Evolutionary conservation across 495 filamentous ascomycete species (phyloP), one percentile per base, ranked within the genome.

Genomic region (Neurospora intermedia): DNA sequence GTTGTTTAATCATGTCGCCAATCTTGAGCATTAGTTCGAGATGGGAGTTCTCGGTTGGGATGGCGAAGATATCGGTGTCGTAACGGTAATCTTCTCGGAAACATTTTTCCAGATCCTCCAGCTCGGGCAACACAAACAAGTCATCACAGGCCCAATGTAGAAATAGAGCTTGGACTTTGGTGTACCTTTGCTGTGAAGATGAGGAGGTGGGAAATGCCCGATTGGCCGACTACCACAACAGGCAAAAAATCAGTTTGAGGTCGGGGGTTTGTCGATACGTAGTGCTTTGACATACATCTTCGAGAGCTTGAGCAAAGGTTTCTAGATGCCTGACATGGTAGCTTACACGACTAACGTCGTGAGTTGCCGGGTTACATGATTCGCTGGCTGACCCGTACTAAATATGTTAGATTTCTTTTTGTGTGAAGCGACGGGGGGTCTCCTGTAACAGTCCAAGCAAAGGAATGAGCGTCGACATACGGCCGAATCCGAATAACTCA

Each of bases 61-160:
- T 87, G 70, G 81, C 75, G 71, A 85, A 88, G 70, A 79, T 80
- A 45, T 86, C 84, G 15, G 84, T 85, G 40, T 81, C 77, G 72
- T 84, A 88, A 74, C 74, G 76, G 75, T 87, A 88, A 35, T 84
- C 80, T 54, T 84, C 79, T 18, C 80, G 80, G n/a, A 88, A 75
- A 69, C 86, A 85, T 59, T 81, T 81, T 59, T 84, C 83, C 54
- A 88, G 75, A 23, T 86, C 84, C 74, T 85, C 81, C 39, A 87
- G 79, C 78, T 87, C 85, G 31, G 82, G 84, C 2, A 85, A 77
- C 20, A 87, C 84, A 70, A 86, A 85, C 70, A 88, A 76, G 74
- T 88, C 86, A 71, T 88, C 87, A 66, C 82, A 85, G 46, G 82
- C 81, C 87, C 87, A 89, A 76, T 86, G 85, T 27, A 89, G 78